Conservation (phyloP, 768 basidiomycete genomes). For the Aureoboletus auriporus region DNA sequence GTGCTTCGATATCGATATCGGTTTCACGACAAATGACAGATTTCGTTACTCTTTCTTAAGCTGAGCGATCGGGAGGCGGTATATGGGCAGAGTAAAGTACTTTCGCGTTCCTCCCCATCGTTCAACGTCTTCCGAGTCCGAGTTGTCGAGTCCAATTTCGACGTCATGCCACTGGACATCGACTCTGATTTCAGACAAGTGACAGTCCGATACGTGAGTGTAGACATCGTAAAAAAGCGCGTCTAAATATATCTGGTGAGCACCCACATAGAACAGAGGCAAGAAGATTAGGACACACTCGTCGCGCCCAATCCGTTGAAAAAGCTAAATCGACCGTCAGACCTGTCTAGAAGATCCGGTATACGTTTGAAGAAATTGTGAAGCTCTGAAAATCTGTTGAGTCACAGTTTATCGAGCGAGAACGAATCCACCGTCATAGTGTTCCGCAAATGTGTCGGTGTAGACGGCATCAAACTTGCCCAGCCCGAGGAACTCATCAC, state of each 20-base stretch:
- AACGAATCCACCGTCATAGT: conserved; percentile 55
- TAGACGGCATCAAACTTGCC: conserved; percentile 88
- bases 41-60: conserved; percentile 19
- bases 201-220: conserved; percentile 77
- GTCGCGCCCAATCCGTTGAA: conserved; percentile 98
- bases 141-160: conserved; percentile 51
- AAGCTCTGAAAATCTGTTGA: conserved; percentile 43
- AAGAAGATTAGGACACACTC: conserved; percentile 45
- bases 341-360: conserved; percentile 69
- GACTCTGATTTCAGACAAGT: conserved; percentile 80
- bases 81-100: conserved; percentile 76
- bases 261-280: neutral
- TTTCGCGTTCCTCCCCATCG: conserved; percentile 75
- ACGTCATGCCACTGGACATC: conserved; percentile 80
- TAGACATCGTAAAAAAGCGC: conserved; percentile 89
- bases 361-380: conserved; percentile 77
- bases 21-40: too few relatives aligned
- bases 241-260: conserved; percentile 44
- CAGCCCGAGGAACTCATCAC: conserved; percentile 50
- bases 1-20: neutral
- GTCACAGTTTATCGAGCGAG: neutral
- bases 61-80: conserved; percentile 57
- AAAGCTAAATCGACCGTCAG: conserved; percentile 84
- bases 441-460: conserved; percentile 91
- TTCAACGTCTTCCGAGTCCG: conserved; percentile 37